phyloP scores from a whole-genome alignment of 257 asterid species.

The Anisodus tanguticus region DNA sequence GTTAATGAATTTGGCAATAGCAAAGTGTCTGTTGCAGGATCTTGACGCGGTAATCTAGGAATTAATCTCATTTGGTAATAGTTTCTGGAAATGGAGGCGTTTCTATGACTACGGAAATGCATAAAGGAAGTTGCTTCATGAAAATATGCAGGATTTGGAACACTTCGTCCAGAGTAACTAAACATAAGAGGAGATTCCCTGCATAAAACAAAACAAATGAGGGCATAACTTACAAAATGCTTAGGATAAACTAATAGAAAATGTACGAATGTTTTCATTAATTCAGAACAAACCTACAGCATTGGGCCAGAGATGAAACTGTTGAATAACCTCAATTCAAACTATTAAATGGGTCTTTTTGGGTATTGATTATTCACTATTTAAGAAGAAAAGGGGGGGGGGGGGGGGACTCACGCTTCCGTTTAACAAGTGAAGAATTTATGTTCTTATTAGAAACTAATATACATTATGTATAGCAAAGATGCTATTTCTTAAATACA shows the following conservation, averaged over 20 bases:
- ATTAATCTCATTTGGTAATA: constrained; percentile 36
- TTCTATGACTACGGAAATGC: constrained; percentile 34
- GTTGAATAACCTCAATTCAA: background rate
- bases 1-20: constrained; percentile 28
- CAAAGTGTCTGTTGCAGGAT: constrained; percentile 31
- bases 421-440: no score
- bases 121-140: constrained; percentile 5
- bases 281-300: background rate
- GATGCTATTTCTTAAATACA: background rate
- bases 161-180: background rate
- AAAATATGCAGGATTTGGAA: background rate
- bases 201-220: constrained; percentile 20
- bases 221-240: background rate
- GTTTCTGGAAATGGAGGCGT: constrained; percentile 29
- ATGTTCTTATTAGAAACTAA: no score
- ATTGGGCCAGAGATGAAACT: background rate
- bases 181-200: constrained; percentile 4
- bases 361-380: background rate
- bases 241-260: background rate
- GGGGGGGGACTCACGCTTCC: no score
- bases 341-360: background rate
- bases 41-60: constrained; percentile 37
- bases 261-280: background rate
- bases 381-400: background rate
- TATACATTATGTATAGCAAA: no score